Base-by-base conservation (phyloP, 106 monocot species). In the Platanthera zijinensis region DNA sequence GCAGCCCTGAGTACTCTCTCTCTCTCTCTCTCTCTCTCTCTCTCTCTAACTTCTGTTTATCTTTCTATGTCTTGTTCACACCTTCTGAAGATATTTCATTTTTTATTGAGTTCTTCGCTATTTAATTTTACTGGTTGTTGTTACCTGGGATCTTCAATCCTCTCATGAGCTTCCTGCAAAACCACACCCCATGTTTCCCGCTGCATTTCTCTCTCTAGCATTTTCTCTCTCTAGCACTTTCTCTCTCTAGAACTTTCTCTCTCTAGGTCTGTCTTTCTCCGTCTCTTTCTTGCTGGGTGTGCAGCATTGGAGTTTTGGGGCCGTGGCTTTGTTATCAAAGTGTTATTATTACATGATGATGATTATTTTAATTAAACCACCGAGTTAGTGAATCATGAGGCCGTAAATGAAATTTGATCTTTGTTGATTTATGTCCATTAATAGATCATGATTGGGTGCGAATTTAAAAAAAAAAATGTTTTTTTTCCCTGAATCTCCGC, bases 1-100 rank as follows among this genome's bases (percentile, higher is more conserved):
- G 67, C 67, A 67, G 67, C 67, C 67, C 67, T 1, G 67, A 67
- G 67, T 67, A 67, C 39, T 67, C 39, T 11, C 39, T 39, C 67
- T 39, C 39, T 67, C 30, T 67, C 67, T 67, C 32, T 53, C 52
- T 10, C 52, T 53, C 8, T 53, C 52, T 14, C 22, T 67, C 67
- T 67, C 67, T 39, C 13, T 18, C 57, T 21, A 5, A 5, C 7
- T 7, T 39, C 39, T 39, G 39, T 39, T 39, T 39, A 39, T 39
- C 39, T 39, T 39, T 39, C 39, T 39, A 39, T 39, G 39, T 39
- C 39, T 3, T 39, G 39, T 39, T 39, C 25, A 25, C 25, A 25
- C 25, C 25, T 25, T 25, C 25, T 25, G 25, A 25, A 25, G 25
- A 25, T 25, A 25, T 25, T 25, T 25, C 25, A 25, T 25, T 25